Evolutionary conservation across 805 yeast species (phyloP).

Genomic region (Saccharomycopsis sp.): DNA sequence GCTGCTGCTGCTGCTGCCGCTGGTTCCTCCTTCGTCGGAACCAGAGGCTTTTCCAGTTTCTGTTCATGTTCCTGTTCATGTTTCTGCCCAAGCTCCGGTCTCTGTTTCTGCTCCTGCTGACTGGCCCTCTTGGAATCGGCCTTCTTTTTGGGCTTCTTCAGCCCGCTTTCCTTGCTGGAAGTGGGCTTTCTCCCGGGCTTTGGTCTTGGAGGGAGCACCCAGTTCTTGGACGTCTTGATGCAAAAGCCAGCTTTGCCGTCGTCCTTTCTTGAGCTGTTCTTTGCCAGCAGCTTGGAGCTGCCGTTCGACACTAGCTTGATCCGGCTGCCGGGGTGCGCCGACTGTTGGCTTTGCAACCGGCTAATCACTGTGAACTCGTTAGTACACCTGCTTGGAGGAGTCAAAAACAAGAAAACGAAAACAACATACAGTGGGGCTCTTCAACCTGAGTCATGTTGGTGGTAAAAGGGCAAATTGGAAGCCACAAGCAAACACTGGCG

Average conservation of each 20-base stretch:
- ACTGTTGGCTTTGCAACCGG: not conserved
- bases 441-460: no score
- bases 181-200: conserved; percentile 38
- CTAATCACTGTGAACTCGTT: not conserved
- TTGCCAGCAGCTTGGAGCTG: not conserved
- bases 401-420: not conserved
- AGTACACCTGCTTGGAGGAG: no score
- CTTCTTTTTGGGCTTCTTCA: conserved; percentile 4
- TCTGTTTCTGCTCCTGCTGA: no score
- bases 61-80: no score
- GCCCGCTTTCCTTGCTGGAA: no score
- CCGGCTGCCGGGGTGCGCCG: not conserved
- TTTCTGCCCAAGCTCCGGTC: no score
- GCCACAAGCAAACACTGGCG: no score
- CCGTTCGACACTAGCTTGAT: not conserved
- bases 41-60: no score
- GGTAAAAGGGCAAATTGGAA: no score
- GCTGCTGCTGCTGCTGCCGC: not conserved
- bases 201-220: conserved; percentile 43
- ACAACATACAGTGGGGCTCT: not conserved
- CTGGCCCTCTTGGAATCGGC: conserved; percentile 2
- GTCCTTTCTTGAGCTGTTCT: no score
- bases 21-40: not conserved
- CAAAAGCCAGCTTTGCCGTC: not conserved
- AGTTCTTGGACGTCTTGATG: conserved; percentile 35